Evolutionary conservation across 2,329 filamentous ascomycete genomes (phyloP), one percentile per base, ranked within the genome.

Genomic region (Pseudogymnoascus sp.): DNA sequence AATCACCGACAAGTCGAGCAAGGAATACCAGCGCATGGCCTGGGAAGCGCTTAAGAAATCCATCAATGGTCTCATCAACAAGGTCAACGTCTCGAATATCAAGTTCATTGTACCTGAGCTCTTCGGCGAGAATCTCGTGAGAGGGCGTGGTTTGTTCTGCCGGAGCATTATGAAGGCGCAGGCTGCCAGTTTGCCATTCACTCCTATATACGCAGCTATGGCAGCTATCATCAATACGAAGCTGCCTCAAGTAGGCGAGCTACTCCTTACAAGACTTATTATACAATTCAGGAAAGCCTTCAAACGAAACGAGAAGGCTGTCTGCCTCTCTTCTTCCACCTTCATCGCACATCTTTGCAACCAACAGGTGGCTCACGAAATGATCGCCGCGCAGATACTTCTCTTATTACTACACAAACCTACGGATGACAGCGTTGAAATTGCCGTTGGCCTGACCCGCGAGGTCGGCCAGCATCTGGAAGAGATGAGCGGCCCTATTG

Each of bases 1-100:
- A 77, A 96, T 99, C 75, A 97, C 92, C 66, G 95, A 99, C 78
- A 96, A 96, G 81, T 88, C 84, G 62, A 96, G 89, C 76, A 96
- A 96, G 77, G 95, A 98, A 78, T 98, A 96, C 74, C 95, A 98
- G 82, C 90, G 95, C 71, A 96, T 99, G 91, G 92, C 93, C 7
- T 99, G 95, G 95, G 95, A 99, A 77, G 93, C 93, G 11, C 80
- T 99, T 72, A 99, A 99, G 80, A 99, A 99, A 81, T 95, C 90
- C 59, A 96, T 99, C 78, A 98, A 99, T 74, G 95, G 95, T 70
- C 79, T 99, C 68, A 96, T 99, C 82, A 99, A 99, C 83, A 99
- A 99, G 81, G 90, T 97, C 81, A 98, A 98, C 77, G 90, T 93
- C 63, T 91, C 90, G 35, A 99, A 99, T 76, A 98, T 99, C 82